Base-by-base conservation (phyloP, 371 early-diverging fungal genomes). In the Syncephalastrum sp. region DNA sequence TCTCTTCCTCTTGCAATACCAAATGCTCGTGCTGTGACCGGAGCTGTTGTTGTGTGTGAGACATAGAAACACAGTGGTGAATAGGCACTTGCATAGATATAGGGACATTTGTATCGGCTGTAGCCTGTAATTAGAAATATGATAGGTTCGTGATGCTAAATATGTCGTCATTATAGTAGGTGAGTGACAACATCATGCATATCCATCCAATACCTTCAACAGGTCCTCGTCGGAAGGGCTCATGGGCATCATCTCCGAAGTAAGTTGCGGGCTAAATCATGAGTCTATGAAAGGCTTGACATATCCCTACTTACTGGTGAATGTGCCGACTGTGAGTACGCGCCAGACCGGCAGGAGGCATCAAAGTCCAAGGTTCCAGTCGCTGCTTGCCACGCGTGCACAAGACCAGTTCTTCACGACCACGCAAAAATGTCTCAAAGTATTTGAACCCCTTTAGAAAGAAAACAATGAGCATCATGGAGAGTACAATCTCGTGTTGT, bases 81-180 rank as follows among this genome's bases (percentile, higher is more conserved):
- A 8, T 14, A 10, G 53, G 2, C 16, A 13, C 69, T 52, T 76
- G 87, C 86, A 88, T 91, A 92, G 41, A 92, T 88, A 54, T 91
- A 92, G 21, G 92, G 92, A 55, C 90, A 88, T 54, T 82, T 82
- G 67, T 92, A 92, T 17, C 84, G 79, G 16, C 86, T 79, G 59
- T 92, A 92, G 12, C 90, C 92, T 41, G 91, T 88, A 38, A 91
- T 70, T 33, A 91, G 59, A 54, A 91, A 89, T 13, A 85, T 78
- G 5, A 85, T 79, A 5, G 68, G 53, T 12, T 78, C 50, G 58
- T 84, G 77, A 47, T 69, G 70, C 75, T 82, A 66, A 16, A 51
- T 59, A 3, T 42, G 27, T 38, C 57, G 62, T 33, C 38, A 33
- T 33, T 33, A 10, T 33, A 33, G 10, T 33, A 33, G 38, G 38